These are phyloP conservation scores for Prinsepia uniflora DNA, from an alignment of 306 rosid species.

Conservation along the genomic window DNA sequence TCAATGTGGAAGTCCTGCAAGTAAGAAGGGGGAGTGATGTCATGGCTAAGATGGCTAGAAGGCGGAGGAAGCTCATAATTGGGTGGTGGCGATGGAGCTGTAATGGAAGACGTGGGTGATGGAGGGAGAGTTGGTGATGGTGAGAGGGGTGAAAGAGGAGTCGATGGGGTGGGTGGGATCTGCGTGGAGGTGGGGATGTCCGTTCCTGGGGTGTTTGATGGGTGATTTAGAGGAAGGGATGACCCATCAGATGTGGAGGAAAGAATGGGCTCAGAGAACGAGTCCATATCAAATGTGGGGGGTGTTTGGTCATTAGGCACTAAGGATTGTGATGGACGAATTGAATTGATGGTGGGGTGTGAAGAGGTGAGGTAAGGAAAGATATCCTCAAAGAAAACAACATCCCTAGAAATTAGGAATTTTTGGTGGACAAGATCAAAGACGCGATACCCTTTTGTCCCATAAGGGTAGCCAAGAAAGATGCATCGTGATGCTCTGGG, in stretches of 20 bases:
- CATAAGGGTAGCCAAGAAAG: no score
- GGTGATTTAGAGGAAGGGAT: neutral
- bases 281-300: no score
- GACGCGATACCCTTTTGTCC: neutral
- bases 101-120: neutral
- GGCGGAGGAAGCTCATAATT: neutral
- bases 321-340: no score
- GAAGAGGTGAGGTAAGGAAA: neutral
- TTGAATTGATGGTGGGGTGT: no score
- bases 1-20: neutral
- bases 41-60: neutral
- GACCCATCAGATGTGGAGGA: no score
- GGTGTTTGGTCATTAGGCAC: no score
- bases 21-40: neutral
- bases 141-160: no score
- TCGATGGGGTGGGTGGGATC: neutral
- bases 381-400: neutral
- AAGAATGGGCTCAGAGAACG: no score
- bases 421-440: neutral
- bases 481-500: no score
- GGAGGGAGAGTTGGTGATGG: no score
- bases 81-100: neutral
- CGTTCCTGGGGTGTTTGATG: neutral
- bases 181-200: neutral
- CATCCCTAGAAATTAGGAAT: no score